phyloP scores from a whole-genome alignment of 192 early-diverging fungal genomes.

The Backusella mclennaniae region DNA sequence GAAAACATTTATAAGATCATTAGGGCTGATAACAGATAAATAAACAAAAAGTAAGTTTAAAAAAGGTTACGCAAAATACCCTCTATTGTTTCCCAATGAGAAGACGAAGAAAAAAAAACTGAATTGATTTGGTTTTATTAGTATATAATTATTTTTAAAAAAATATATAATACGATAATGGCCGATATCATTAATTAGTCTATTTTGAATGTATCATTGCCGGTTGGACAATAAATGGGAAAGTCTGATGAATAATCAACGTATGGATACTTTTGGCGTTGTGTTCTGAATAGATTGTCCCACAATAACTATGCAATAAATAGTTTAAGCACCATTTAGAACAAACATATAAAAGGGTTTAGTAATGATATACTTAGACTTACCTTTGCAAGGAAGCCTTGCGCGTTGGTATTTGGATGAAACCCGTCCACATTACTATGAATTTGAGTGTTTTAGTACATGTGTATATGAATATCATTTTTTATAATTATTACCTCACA shows the following conservation, averaged over 20 bases:
- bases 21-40: neutral
- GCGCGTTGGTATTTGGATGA: neutral
- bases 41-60: neutral
- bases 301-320: neutral
- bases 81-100: neutral
- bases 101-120: neutral
- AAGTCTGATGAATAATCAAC: neutral
- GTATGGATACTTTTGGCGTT: neutral
- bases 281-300: neutral
- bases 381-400: neutral
- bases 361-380: neutral
- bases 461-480: neutral
- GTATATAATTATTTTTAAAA: neutral
- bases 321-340: neutral
- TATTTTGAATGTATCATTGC: constrained; percentile 2
- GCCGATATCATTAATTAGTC: neutral
- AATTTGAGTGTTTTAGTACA: neutral
- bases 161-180: neutral
- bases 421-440: constrained; percentile 12
- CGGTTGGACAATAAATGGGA: constrained; percentile 5
- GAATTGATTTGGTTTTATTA: neutral
- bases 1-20: neutral
- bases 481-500: neutral
- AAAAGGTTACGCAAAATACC: neutral
- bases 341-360: neutral